These are phyloP conservation scores for Solanum virginianum DNA, from an alignment of 257 asterid species.

Conservation along the genomic window DNA sequence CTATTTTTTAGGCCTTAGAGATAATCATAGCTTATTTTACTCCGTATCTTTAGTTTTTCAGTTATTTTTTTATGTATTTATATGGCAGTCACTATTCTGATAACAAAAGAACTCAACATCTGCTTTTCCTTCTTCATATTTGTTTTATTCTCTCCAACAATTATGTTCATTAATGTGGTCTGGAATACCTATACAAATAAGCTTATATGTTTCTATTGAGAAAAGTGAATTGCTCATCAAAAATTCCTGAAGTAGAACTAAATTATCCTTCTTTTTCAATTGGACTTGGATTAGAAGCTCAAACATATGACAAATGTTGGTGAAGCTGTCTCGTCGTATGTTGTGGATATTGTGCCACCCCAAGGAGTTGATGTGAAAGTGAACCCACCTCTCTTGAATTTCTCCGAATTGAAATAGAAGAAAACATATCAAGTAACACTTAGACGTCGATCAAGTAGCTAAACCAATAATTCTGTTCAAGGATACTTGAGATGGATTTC, in stretches of 20 bases:
- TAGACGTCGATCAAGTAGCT: not conserved
- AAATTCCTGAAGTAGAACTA: not conserved
- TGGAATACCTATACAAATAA: not conserved
- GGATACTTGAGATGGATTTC: conserved; percentile 8
- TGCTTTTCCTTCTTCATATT: too few species aligned
- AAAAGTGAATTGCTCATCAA: not conserved
- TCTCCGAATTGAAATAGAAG: not conserved
- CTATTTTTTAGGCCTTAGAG: too few species aligned
- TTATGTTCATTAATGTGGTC: conserved; percentile 1
- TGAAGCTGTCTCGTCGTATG: not conserved
- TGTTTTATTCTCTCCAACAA: too few species aligned
- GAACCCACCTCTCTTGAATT: not conserved
- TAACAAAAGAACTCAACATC: too few species aligned
- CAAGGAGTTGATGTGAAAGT: not conserved
- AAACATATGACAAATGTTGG: not conserved
- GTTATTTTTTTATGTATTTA: too few species aligned
- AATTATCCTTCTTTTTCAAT: not conserved
- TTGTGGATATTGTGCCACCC: not conserved
- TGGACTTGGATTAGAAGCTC: not conserved
- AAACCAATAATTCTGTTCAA: not conserved
- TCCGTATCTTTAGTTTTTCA: too few species aligned
- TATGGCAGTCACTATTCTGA: too few species aligned
- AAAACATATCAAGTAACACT: not conserved
- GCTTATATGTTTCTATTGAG: not conserved
- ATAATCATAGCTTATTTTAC: too few species aligned